Percentiles rank a stretch among this genome's conserved stretches.
phyloP scores from a whole-genome alignment of 192 early-diverging fungal genomes.

The Thamnidium elegans region DNA sequence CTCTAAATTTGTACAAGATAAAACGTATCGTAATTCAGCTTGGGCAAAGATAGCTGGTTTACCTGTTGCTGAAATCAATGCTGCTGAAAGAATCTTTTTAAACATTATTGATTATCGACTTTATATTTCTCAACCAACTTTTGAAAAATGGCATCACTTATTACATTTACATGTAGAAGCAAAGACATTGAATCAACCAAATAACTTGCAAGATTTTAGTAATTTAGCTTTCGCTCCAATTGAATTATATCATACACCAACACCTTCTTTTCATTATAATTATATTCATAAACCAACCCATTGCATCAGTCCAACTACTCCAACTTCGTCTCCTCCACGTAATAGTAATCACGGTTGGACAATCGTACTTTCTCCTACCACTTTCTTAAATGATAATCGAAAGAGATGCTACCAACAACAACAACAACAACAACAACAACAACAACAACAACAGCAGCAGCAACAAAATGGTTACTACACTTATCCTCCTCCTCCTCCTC shows the following conservation, averaged over 20 bases:
- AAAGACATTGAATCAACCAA: slow-evolving; percentile 22
- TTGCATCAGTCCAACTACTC: too few relatives aligned
- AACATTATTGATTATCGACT: slow-evolving; percentile 77
- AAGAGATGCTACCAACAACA: slow-evolving; percentile 5
- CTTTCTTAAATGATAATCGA: not conserved
- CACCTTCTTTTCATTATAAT: not conserved
- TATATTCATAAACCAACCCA: too few relatives aligned
- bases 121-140: slow-evolving; percentile 47
- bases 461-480: too few relatives aligned
- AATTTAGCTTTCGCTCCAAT: slow-evolving; percentile 6
- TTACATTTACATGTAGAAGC: slow-evolving; percentile 25
- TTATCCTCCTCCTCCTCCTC: not conserved
- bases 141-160: slow-evolving; percentile 37
- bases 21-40: slow-evolving; percentile 82
- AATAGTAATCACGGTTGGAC: slow-evolving; percentile 2
- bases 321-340: not conserved
- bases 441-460: too few relatives aligned
- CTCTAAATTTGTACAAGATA: slow-evolving; percentile 88
- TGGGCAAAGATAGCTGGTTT: slow-evolving; percentile 93
- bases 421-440: too few relatives aligned
- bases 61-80: slow-evolving; percentile 74
- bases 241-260: not conserved
- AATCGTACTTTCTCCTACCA: slow-evolving; percentile 2
- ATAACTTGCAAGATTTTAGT: slow-evolving; percentile 10
- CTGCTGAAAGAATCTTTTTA: slow-evolving; percentile 79